Conservation (phyloP, 116 monocot genomes). For the Iris pallida region DNA sequence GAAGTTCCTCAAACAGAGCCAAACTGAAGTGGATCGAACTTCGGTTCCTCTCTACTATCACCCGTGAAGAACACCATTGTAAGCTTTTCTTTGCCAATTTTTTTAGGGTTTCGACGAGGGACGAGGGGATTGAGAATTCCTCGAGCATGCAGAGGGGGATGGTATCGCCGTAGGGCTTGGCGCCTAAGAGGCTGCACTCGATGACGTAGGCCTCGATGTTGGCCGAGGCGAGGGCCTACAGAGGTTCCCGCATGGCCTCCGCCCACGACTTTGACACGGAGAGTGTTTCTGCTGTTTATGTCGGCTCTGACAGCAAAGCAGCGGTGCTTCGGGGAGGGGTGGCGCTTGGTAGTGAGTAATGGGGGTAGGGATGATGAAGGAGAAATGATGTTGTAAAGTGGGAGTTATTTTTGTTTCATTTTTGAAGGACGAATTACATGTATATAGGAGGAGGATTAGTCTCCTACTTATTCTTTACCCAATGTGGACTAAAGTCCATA, state of each 20-base stretch:
- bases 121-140: constrained; percentile 71
- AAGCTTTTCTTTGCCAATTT: too few relatives aligned
- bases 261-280: constrained; percentile 79
- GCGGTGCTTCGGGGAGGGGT: too few relatives aligned
- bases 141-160: constrained; percentile 93
- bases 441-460: too few relatives aligned
- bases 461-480: too few relatives aligned
- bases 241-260: constrained; percentile 85
- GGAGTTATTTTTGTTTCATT: too few relatives aligned
- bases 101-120: constrained; percentile 77
- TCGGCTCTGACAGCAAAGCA: not conserved
- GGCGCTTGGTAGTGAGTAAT: too few relatives aligned
- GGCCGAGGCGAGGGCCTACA: constrained; percentile 60
- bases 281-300: not conserved
- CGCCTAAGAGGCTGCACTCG: constrained; percentile 70
- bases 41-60: too few relatives aligned
- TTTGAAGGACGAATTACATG: too few relatives aligned
- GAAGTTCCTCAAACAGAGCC: too few relatives aligned
- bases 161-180: constrained; percentile 94
- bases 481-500: too few relatives aligned
- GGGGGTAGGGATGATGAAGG: not conserved
- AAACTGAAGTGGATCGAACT: too few relatives aligned
- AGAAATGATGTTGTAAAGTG: not conserved
- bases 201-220: constrained; percentile 62
- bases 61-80: too few relatives aligned